Evolutionary conservation across 179 eudicot species (phyloP).

Genomic region (Patellifolia procumbens): DNA sequence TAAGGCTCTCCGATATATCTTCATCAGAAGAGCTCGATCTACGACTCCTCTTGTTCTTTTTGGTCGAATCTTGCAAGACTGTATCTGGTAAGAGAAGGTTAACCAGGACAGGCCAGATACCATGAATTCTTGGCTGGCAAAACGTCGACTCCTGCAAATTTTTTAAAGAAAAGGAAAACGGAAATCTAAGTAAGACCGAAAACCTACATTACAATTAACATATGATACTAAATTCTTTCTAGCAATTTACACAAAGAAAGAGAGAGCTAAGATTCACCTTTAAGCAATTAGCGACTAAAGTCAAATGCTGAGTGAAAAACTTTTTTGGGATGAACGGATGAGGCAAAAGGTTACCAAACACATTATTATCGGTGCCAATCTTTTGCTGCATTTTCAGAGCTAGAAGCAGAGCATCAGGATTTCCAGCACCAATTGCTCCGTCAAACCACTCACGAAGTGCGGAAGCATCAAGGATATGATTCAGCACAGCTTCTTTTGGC

Average conservation of each 20-base stretch:
- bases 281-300: slow-evolving; percentile 60
- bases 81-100: slow-evolving; percentile 67
- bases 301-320: slow-evolving; percentile 66
- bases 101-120: slow-evolving; percentile 74
- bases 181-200: background rate
- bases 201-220: background rate
- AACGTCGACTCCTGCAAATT: slow-evolving; percentile 87
- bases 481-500: slow-evolving; percentile 59
- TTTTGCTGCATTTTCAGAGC: slow-evolving; percentile 70
- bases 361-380: slow-evolving; percentile 42
- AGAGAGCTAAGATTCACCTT: slow-evolving; percentile 48
- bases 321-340: slow-evolving; percentile 56
- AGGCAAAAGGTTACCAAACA: slow-evolving; percentile 74
- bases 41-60: slow-evolving; percentile 81
- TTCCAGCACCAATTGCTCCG: slow-evolving; percentile 71
- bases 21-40: slow-evolving; percentile 69
- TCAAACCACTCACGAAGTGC: slow-evolving; percentile 80
- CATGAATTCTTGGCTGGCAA: slow-evolving; percentile 94
- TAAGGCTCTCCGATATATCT: slow-evolving; percentile 62
- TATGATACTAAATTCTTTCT: background rate
- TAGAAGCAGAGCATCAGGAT: slow-evolving; percentile 90
- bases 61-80: slow-evolving; percentile 54
- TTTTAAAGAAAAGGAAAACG: background rate
- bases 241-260: background rate
- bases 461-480: slow-evolving; percentile 69